phyloP scores from a whole-genome alignment of 352 stramenopile genomes.

The Phytophthora ramorum region DNA sequence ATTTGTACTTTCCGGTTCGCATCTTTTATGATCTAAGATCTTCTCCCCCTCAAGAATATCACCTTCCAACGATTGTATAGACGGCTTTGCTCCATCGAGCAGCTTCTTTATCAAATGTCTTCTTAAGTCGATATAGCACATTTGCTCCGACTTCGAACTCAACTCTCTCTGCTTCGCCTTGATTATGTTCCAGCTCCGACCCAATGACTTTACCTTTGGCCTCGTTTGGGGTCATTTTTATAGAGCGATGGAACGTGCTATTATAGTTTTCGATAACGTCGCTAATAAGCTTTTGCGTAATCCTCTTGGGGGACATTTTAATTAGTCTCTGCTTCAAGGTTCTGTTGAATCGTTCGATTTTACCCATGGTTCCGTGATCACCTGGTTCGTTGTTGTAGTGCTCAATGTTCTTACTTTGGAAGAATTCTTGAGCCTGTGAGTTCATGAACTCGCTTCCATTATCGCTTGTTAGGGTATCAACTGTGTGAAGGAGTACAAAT shows the following conservation, averaged over 20 bases:
- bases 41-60: constrained; percentile 34
- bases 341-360: too few relatives aligned
- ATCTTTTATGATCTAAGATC: constrained; percentile 15
- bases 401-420: too few relatives aligned
- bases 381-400: constrained; percentile 30
- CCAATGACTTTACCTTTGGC: too few relatives aligned
- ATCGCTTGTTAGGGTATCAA: constrained; percentile 38
- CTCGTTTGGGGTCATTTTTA: too few relatives aligned
- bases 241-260: too few relatives aligned
- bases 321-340: too few relatives aligned
- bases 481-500: constrained; percentile 35
- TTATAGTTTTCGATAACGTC: too few relatives aligned
- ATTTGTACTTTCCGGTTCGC: constrained; percentile 32
- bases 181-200: too few relatives aligned
- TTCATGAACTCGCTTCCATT: constrained; percentile 50
- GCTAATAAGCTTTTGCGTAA: too few relatives aligned
- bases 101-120: constrained; percentile 35
- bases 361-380: too few relatives aligned
- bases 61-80: constrained; percentile 23
- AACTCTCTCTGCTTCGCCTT: constrained; percentile 20
- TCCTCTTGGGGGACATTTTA: too few relatives aligned
- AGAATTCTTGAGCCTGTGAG: constrained; percentile 19
- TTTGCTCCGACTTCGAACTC: constrained; percentile 18
- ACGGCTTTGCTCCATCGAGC: constrained; percentile 23
- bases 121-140: constrained; percentile 27